Evolutionary conservation across 2,329 filamentous ascomycete species (phyloP), one percentile per base, ranked within the genome.

Genomic region (Macrophomina pseudophaseolina): DNA sequence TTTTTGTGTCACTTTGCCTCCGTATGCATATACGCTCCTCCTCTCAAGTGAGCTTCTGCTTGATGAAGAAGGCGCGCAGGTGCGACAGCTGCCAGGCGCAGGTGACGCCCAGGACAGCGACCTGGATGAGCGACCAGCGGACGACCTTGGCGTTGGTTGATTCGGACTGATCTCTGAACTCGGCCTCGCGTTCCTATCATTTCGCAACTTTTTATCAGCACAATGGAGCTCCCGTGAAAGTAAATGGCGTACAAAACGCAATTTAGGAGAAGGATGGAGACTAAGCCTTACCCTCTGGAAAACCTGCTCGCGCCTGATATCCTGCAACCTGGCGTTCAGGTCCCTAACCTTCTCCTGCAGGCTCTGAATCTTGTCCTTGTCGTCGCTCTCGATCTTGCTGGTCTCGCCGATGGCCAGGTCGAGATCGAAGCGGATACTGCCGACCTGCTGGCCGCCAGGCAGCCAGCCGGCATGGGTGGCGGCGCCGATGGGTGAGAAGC

Each of bases 41-140:
- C 7, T 23, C 62, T 81, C 88, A 99, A 68, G 95, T 98, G 79
- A 99, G 89, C 87, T 99, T 99, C 85, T 98, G 94, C 87, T 99
- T 99, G 85, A 99, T 99, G 84, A 99, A 99, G 87, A 99, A 99
- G 54, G 92, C 91, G 72, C 95, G 88, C 74, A 99, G 86, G 81
- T 99, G 94, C 64, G 93, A 97, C 54, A 99, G 85, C 81, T 99
- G 95, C 95, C 95, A 99, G 69, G 93, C 92, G 82, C 95, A 99
- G 40, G 95, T 97, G 66, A 90, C 85, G 65, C 90, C 92, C 64
- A 99, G 85, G 44, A 98, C 88, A 63, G 89, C 86, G 68, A 98
- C 83, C 81, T 99, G 95, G 72, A 98, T 90, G 71, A 97, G 76
- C 71, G 95, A 94, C 94, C 95, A 99, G 73, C 93, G 90, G 60